Evolutionary conservation across 306 rosid species (phyloP).

Genomic region (Trichosanthes cucumerina): DNA sequence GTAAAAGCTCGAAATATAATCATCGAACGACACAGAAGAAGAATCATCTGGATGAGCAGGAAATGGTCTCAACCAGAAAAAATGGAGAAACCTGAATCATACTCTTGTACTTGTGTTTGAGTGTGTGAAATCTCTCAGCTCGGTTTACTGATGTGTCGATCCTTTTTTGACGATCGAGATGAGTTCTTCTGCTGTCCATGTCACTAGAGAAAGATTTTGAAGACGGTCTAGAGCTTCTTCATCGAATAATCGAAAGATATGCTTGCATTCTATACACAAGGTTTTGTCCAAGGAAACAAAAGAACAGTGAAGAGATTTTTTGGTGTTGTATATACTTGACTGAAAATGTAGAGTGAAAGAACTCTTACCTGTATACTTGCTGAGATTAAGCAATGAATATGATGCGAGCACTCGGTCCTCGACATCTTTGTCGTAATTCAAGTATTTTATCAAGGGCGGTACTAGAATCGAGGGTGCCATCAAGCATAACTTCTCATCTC

Average conservation of each 20-base stretch:
- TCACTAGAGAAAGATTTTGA: conserved; percentile 56
- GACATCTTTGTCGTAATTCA: conserved; percentile 46
- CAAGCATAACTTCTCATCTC: conserved; percentile 25
- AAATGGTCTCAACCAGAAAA: not conserved
- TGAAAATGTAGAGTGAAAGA: not conserved
- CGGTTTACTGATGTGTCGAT: not conserved
- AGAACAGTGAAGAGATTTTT: not conserved
- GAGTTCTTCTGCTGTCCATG: conserved; percentile 79
- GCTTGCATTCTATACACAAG: conserved; percentile 24
- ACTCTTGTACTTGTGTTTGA: conserved; percentile 2
- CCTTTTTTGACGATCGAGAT: conserved; percentile 27
- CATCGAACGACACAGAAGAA: not conserved
- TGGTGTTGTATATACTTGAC: not conserved
- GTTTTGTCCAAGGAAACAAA: not conserved
- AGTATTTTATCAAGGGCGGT: conserved; percentile 40
- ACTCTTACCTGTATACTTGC: conserved; percentile 44
- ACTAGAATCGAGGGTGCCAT: conserved; percentile 42
- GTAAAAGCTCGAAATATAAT: not conserved
- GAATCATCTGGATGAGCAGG: not conserved
- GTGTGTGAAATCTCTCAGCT: not conserved
- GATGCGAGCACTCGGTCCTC: conserved; percentile 82
- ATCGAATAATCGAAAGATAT: conserved; percentile 19
- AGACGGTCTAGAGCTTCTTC: conserved; percentile 42
- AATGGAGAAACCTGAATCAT: not conserved
- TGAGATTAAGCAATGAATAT: conserved; percentile 43